phyloP scores from a whole-genome alignment of 2,329 filamentous ascomycete species.

The Aspergillus oerlinghausenensis region DNA sequence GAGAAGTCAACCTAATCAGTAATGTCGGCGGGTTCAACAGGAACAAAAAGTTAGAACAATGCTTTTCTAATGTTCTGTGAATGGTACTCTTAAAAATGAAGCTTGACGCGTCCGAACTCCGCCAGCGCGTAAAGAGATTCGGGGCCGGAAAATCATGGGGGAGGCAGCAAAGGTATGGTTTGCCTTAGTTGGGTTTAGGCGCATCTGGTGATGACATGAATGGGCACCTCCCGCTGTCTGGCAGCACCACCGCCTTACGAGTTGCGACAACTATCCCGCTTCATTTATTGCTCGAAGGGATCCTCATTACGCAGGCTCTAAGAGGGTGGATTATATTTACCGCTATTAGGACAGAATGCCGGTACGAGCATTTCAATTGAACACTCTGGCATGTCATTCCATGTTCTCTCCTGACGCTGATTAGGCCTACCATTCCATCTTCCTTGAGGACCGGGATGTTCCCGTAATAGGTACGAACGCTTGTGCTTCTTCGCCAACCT shows the following conservation, averaged over 20 bases:
- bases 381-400: background rate
- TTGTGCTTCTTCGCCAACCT: slow-evolving; percentile 1
- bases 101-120: slow-evolving; percentile 27
- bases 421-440: slow-evolving; percentile 96
- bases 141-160: slow-evolving; percentile 34
- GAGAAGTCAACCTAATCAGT: background rate
- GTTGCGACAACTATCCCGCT: slow-evolving; percentile 6
- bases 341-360: slow-evolving; percentile 39
- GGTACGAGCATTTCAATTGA: slow-evolving; percentile 28
- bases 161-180: slow-evolving; percentile 4
- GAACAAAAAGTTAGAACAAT: background rate
- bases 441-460: slow-evolving; percentile 72
- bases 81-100: background rate
- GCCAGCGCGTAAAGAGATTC: slow-evolving; percentile 39
- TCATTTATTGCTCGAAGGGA: slow-evolving; percentile 6
- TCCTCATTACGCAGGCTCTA: slow-evolving; percentile 20
- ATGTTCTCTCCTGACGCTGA: slow-evolving; percentile 5
- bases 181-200: slow-evolving; percentile 11
- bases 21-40: background rate
- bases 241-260: slow-evolving; percentile 13
- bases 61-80: background rate
- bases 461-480: slow-evolving; percentile 54
- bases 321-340: slow-evolving; percentile 8
- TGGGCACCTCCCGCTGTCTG: slow-evolving; percentile 11
- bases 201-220: slow-evolving; percentile 24